These are phyloP conservation scores for Tuber magnatum DNA, from an alignment of 495 filamentous ascomycete species.

Conservation along the genomic window DNA sequence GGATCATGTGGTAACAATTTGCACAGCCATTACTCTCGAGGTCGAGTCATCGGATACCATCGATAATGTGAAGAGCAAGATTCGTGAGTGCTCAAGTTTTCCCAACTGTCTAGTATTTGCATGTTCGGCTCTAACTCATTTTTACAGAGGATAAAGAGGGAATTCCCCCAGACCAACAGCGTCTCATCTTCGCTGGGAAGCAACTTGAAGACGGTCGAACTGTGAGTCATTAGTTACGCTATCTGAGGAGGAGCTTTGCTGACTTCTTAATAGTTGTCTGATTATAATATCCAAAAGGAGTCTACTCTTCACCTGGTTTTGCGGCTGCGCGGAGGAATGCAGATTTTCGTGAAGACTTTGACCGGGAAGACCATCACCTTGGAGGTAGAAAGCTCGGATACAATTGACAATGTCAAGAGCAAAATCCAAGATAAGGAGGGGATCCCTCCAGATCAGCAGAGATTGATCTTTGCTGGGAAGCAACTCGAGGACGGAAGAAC, in stretches of 20 bases:
- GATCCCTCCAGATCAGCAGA: constrained; percentile 96
- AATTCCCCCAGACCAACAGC: constrained; percentile 82
- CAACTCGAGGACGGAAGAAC: constrained; percentile 96
- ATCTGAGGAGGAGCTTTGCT: not conserved
- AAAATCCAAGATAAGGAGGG: constrained; percentile 99
- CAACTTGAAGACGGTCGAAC: constrained; percentile 80
- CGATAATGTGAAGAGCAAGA: constrained; percentile 96
- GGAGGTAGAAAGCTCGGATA: constrained; percentile 83
- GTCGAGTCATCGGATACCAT: constrained; percentile 98
- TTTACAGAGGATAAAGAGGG: constrained; percentile 71
- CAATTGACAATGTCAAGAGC: constrained; percentile 97
- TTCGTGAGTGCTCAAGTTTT: constrained; percentile 46
- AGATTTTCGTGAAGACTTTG: constrained; percentile 41
- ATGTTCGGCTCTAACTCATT: not conserved
- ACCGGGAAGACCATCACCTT: constrained; percentile 41
- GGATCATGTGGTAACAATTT: constrained; percentile 15
- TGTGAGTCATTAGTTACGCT: constrained; percentile 19
- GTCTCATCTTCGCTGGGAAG: constrained; percentile 86
- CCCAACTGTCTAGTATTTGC: not conserved
- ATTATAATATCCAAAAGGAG: constrained; percentile 99
- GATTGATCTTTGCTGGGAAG: constrained; percentile 97
- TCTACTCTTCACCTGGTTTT: constrained; percentile 95
- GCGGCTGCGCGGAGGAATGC: constrained; percentile 79
- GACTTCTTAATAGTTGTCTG: constrained; percentile 51
- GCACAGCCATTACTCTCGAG: constrained; percentile 84